A percentile compares a stretch with the other conserved stretches of the same genome.
Evolutionary conservation across 2,329 filamentous ascomycete genomes (phyloP).

Genomic region (Sclerotinia trifoliorum): DNA sequence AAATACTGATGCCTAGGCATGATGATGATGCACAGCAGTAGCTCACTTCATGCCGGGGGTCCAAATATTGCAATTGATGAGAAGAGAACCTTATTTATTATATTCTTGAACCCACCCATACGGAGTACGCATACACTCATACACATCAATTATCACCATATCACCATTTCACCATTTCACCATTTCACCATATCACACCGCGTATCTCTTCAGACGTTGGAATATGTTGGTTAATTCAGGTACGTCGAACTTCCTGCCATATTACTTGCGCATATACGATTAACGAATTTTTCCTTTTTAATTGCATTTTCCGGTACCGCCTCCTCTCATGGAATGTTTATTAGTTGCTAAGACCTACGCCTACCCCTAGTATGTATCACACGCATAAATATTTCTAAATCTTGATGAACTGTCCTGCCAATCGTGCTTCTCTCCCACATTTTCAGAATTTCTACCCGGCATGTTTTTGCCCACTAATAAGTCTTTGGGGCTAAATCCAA

Average conservation of each 20-base stretch:
- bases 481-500: not conserved
- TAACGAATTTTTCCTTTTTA: not conserved
- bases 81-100: not conserved
- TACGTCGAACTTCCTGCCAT: slow-evolving; percentile 5
- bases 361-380: not conserved
- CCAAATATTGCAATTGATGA: not conserved
- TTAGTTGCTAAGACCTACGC: not conserved
- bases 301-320: not conserved
- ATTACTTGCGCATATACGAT: slow-evolving; percentile 6
- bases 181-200: not conserved
- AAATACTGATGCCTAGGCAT: not conserved
- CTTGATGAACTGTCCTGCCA: slow-evolving; percentile 13
- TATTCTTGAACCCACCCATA: not conserved
- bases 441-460: slow-evolving; percentile 19
- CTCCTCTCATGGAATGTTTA: not conserved
- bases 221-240: not conserved
- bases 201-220: not conserved
- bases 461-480: not conserved
- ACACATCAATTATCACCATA: not conserved
- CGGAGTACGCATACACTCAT: too few species aligned
- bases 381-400: not conserved
- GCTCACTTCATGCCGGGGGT: not conserved
- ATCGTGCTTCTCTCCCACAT: slow-evolving; percentile 14
- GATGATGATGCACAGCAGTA: slow-evolving; percentile 10
- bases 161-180: not conserved